Conservation (phyloP, 139 green algal genomes). For the Astrephomene gubernaculifera region DNA sequence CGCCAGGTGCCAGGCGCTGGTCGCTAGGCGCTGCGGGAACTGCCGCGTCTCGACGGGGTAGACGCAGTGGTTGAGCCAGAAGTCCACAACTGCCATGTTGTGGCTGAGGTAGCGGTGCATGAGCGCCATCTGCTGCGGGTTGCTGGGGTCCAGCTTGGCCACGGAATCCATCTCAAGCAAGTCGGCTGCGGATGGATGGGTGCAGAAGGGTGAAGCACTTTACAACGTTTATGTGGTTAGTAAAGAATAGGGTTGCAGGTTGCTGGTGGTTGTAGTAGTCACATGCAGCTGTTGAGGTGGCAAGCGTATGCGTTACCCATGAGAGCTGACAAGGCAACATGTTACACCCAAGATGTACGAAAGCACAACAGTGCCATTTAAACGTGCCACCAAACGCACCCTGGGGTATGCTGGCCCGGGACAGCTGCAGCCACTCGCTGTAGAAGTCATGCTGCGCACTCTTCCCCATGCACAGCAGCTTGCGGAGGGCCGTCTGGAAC, state of each 20-base stretch:
- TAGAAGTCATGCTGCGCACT: conserved; percentile 57
- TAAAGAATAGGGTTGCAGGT: no score
- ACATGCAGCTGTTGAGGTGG: no score
- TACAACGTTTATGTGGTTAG: no score
- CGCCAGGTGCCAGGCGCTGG: conserved; percentile 72
- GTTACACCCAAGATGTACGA: no score
- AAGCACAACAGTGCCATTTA: no score
- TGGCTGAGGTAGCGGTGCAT: conserved; percentile 52
- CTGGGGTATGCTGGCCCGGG: not conserved
- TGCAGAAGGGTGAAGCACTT: no score
- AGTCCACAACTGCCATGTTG: conserved; percentile 67
- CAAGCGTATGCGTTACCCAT: no score
- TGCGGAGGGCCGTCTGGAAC: conserved; percentile 39
- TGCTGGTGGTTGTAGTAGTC: no score
- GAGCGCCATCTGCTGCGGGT: conserved; percentile 49
- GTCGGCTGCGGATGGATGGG: conserved; percentile 49
- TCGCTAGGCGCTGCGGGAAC: conserved; percentile 58
- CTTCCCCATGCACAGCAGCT: conserved; percentile 34
- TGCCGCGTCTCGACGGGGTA: conserved; percentile 57
- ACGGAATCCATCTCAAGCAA: conserved; percentile 42
- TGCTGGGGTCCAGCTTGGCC: conserved; percentile 64
- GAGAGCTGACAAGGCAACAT: no score
- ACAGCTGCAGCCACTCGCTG: conserved; percentile 52
- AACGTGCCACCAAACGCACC: no score
- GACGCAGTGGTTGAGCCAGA: conserved; percentile 67